Conservation (phyloP, 2,329 filamentous ascomycete genomes). For the Catunica adiposa region DNA sequence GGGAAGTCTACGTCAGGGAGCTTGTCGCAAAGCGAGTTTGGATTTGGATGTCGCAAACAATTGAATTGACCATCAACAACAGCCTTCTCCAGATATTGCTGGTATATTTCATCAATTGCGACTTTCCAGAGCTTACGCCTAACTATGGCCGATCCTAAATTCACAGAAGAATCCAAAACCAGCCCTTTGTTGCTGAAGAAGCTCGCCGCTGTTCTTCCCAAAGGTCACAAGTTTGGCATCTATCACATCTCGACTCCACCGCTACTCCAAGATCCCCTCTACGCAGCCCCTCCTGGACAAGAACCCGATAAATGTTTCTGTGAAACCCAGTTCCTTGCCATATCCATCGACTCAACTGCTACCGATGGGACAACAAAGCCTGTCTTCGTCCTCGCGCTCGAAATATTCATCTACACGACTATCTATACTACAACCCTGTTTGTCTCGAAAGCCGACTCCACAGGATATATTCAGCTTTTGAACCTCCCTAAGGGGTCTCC, state of each 20-base stretch:
- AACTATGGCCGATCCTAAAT: not conserved
- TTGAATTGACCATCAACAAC: not conserved
- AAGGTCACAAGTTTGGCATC: constrained; percentile 44
- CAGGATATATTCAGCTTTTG: constrained; percentile 61
- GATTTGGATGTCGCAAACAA: not conserved
- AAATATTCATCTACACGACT: constrained; percentile 76
- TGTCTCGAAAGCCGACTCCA: constrained; percentile 93
- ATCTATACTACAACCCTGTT: constrained; percentile 71
- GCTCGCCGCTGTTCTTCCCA: constrained; percentile 36
- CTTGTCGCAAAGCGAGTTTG: not conserved
- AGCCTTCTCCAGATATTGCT: not conserved
- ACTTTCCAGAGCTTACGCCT: not conserved
- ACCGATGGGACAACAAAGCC: constrained; percentile 22
- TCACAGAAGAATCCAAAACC: constrained; percentile 14
- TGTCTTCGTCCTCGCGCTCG: constrained; percentile 66
- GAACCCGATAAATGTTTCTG: constrained; percentile 64
- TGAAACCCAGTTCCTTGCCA: constrained; percentile 60
- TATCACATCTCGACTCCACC: constrained; percentile 83
- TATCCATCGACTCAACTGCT: constrained; percentile 28
- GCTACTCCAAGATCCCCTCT: constrained; percentile 56
- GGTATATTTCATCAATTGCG: not conserved
- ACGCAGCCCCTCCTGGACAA: constrained; percentile 56
- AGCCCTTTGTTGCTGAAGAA: constrained; percentile 21
- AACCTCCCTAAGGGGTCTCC: constrained; percentile 43
- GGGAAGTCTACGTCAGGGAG: not conserved